These are phyloP conservation scores for Tulasnella sp. DNA, from an alignment of 768 basidiomycete species.

Conservation along the genomic window DNA sequence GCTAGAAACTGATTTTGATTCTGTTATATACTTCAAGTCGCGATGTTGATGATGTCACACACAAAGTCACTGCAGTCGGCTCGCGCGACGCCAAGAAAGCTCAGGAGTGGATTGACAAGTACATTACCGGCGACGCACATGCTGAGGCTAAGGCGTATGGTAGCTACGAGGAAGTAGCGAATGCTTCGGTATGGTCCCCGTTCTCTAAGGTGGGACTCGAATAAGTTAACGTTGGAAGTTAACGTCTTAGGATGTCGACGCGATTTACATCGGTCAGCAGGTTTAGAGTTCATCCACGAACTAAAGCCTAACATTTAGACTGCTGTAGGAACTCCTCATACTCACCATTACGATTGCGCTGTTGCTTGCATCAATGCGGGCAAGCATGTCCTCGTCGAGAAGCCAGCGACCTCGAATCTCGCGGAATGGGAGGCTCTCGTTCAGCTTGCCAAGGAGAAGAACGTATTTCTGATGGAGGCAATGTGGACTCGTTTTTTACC, in stretches of 20 bases:
- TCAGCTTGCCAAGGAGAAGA: slow-evolving; percentile 70
- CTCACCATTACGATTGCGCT: slow-evolving; percentile 77
- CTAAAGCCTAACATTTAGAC: not conserved
- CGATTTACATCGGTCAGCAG: slow-evolving; percentile 67
- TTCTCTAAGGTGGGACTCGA: not conserved
- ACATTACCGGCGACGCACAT: slow-evolving; percentile 52
- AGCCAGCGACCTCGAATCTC: slow-evolving; percentile 78
- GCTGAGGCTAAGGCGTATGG: slow-evolving; percentile 63
- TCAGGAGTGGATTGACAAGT: slow-evolving; percentile 62
- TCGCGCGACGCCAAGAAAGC: slow-evolving; percentile 74
- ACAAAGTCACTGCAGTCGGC: slow-evolving; percentile 69
- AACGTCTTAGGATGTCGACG: slow-evolving; percentile 63
- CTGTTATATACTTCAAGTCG: slow-evolving; percentile 56
- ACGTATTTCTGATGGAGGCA: slow-evolving; percentile 91
- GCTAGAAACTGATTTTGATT: slow-evolving; percentile 11
- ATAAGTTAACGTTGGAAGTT: too few species aligned
- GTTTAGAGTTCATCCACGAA: not conserved
- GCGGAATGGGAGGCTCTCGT: slow-evolving; percentile 77
- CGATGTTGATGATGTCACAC: slow-evolving; percentile 62
- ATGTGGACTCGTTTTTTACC: slow-evolving; percentile 88
- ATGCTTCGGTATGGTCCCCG: slow-evolving; percentile 57
- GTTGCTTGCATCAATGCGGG: slow-evolving; percentile 73
- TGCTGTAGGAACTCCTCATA: slow-evolving; percentile 75
- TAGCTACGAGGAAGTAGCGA: slow-evolving; percentile 72
- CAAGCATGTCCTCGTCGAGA: slow-evolving; percentile 89